phyloP scores from a whole-genome alignment of 345 rosid species.

The Citrus sp. region DNA sequence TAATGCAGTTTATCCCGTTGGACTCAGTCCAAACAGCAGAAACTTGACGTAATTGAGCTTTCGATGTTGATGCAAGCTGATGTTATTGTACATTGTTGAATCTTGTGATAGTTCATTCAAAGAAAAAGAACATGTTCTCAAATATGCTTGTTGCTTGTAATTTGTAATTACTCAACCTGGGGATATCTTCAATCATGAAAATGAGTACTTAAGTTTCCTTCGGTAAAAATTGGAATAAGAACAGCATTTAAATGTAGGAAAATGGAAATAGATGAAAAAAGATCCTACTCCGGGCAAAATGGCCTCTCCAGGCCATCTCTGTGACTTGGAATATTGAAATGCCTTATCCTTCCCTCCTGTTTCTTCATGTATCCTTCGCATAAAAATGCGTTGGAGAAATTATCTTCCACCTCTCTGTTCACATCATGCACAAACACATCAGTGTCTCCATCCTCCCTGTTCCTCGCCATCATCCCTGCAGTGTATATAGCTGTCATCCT shows the following conservation, averaged over 20 bases:
- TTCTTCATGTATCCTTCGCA: constrained; percentile 73
- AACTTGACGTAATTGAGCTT: neutral
- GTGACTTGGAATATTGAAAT: constrained; percentile 79
- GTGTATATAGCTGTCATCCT: constrained; percentile 87
- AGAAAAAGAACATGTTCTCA: neutral
- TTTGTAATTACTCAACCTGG: neutral
- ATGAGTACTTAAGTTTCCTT: neutral
- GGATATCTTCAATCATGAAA: neutral
- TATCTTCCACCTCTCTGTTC: constrained; percentile 69
- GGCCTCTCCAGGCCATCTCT: constrained; percentile 39
- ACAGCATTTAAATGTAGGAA: neutral
- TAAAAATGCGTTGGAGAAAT: constrained; percentile 65
- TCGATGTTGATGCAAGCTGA: neutral
- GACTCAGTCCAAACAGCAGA: neutral
- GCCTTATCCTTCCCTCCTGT: constrained; percentile 79
- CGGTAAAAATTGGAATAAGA: neutral
- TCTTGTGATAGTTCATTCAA: neutral
- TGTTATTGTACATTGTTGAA: neutral
- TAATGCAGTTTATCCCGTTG: neutral
- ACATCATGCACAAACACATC: constrained; percentile 90
- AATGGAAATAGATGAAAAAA: neutral
- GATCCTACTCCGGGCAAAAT: constrained; percentile 57
- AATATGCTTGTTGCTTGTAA: neutral
- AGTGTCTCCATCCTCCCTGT: constrained; percentile 60
- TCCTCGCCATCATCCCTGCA: constrained; percentile 89